Conservation (phyloP, 1,139 yeast genomes). For the Eremothecium sinecaudum region DNA sequence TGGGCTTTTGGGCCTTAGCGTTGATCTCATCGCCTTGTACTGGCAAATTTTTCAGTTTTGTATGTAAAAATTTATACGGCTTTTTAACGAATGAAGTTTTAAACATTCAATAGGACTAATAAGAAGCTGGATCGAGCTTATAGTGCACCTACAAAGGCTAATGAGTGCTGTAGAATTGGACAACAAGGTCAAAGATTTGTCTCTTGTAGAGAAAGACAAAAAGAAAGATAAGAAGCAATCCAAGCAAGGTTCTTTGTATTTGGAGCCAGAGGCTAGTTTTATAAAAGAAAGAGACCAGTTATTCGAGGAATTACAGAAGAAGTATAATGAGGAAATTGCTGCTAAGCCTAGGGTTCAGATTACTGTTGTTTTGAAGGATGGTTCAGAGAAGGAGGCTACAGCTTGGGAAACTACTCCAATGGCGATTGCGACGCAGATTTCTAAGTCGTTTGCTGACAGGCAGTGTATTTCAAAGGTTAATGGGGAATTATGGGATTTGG, state of each 20-base stretch:
- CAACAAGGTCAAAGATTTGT: conserved; percentile 45
- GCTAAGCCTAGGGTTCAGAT: conserved; percentile 53
- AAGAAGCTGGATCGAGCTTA: too few relatives aligned
- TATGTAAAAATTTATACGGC: too few relatives aligned
- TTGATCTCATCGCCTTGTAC: too few relatives aligned
- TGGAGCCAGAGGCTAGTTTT: conserved; percentile 75
- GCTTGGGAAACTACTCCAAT: conserved; percentile 88
- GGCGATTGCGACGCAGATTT: conserved; percentile 74
- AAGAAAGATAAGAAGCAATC: conserved; percentile 28
- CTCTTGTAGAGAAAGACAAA: conserved; percentile 34
- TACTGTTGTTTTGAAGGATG: conserved; percentile 79
- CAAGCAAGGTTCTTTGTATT: conserved; percentile 36
- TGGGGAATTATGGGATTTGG: conserved; percentile 90
- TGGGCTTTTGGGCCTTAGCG: too few relatives aligned
- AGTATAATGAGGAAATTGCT: conserved; percentile 66
- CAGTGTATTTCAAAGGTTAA: conserved; percentile 86
- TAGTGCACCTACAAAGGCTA: too few relatives aligned
- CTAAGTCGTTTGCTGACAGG: conserved; percentile 80
- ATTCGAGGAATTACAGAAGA: conserved; percentile 72
- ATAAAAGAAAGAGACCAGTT: conserved; percentile 68
- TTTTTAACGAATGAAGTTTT: too few relatives aligned
- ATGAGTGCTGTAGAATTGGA: conserved; percentile 29
- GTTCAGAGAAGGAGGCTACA: conserved; percentile 64
- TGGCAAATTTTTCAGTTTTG: too few relatives aligned
- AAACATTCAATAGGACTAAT: too few relatives aligned